Percentiles rank a stretch among this genome's conserved stretches.
Evolutionary conservation across 2,329 filamentous ascomycete genomes (phyloP).

Genomic region (Sporothrix protearum): DNA sequence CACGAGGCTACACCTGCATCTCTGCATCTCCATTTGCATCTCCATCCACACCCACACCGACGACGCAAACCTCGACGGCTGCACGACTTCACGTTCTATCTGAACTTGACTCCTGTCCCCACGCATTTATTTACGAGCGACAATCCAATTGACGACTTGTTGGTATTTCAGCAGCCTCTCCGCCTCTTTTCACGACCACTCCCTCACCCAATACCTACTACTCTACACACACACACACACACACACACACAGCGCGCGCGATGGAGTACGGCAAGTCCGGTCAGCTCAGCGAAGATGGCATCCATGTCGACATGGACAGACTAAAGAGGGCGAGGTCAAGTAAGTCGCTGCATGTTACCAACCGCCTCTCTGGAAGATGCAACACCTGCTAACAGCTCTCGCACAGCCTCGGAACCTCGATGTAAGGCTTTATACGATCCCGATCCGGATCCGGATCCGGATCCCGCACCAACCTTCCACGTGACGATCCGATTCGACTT

Average conservation of each 20-base stretch:
- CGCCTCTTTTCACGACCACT: neutral
- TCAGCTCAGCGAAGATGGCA: conserved; percentile 78
- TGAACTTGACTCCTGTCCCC: too few species aligned
- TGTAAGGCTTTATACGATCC: conserved; percentile 53
- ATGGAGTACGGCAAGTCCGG: conserved; percentile 65
- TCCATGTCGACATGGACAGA: conserved; percentile 98
- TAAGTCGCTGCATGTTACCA: conserved; percentile 49
- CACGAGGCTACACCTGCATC: conserved; percentile 20
- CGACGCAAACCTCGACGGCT: neutral
- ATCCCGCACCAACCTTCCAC: neutral
- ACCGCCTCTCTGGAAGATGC: neutral
- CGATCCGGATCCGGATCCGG: too few species aligned
- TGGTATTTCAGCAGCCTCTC: neutral
- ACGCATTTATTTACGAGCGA: neutral
- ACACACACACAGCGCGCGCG: conserved; percentile 30
- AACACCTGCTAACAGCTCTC: conserved; percentile 34
- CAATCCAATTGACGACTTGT: neutral
- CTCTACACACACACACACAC: neutral
- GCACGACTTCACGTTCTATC: neutral
- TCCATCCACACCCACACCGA: neutral
- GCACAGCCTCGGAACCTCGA: conserved; percentile 86
- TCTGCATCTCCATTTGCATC: neutral
- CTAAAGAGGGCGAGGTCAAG: conserved; percentile 99
- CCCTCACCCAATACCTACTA: neutral
- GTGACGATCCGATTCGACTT: too few species aligned